Evolutionary conservation across 441 rosid genomes (phyloP).

Genomic region (Adansonia gregorii): DNA sequence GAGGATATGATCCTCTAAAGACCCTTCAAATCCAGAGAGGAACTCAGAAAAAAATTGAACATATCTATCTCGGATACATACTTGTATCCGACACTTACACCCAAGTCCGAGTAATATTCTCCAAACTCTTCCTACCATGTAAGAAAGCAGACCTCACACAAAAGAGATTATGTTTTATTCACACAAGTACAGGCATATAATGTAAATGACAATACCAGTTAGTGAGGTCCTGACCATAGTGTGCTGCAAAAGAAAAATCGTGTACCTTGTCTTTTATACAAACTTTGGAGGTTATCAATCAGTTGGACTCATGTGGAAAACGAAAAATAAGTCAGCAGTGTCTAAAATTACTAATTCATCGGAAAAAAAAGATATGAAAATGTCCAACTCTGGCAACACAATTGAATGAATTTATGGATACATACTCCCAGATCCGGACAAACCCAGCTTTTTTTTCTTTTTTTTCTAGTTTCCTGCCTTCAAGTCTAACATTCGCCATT

Average conservation of each 20-base stretch:
- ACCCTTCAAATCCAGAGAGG: too few species aligned
- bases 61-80: too few species aligned
- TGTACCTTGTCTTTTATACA: background rate
- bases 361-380: background rate
- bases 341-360: background rate
- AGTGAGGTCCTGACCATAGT: background rate
- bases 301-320: background rate
- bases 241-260: background rate
- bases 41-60: too few species aligned
- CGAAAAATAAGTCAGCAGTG: background rate
- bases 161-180: background rate
- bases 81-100: too few species aligned
- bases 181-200: background rate
- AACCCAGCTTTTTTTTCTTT: background rate
- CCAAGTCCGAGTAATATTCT: background rate
- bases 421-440: background rate
- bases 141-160: background rate
- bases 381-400: background rate
- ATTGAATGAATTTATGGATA: background rate
- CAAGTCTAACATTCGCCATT: background rate
- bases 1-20: too few species aligned
- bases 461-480: background rate
- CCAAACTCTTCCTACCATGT: background rate
- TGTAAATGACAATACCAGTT: background rate
- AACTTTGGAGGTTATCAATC: background rate